Base-by-base conservation (phyloP, 2,329 filamentous ascomycete species). In the Alternaria triticimaculans region DNA sequence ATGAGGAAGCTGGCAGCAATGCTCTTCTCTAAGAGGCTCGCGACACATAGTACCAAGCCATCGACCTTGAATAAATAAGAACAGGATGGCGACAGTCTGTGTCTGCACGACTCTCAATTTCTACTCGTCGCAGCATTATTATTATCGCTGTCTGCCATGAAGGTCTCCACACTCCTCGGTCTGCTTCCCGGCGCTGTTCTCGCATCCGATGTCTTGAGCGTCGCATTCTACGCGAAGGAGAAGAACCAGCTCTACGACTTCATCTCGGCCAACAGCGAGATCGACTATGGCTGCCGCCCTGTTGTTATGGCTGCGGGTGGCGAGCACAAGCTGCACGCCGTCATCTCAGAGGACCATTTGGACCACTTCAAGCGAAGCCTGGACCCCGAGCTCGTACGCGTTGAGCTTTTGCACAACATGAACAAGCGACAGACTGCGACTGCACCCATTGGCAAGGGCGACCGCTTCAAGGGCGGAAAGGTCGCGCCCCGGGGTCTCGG, bases 401-500 rank as follows among this genome's bases (percentile, higher is more conserved):
- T 76, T 25, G 68, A 74, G 28, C 67, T 66, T n/a, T 55, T 74
- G 20, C 65, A 73, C 43, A 69, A 72, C 46, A 50, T 74, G 49
- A 70, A 73, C 62, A 76, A 76, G 65, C 67, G 75, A 28, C 73
- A 75, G 20, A 66, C 64, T 20, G 67, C 67, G 12, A 72, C 70
- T 15, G 76, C 76, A 8, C 75, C 76, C 6, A 79, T 79, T 56
- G 76, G 75, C 9, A 75, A 70, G 30, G 76, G 85, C 74, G 69
- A 81, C 70, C 18, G 84, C 76, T 66, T 84, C 76, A 71, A 79
- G 23, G 78, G 79, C 51, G 84, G 84, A 54, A 78, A 77, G n/a
- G 61, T 80, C 11, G 79, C 79, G 28, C 82, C 82, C 51, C 76
- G 77, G 4, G 82, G 82, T 15, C 68, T 84, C 3, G 82, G 82